A percentile compares a stretch with the other conserved stretches of the same genome.
phyloP scores from a whole-genome alignment of 768 basidiomycete genomes.

The Phylloporus sp. region DNA sequence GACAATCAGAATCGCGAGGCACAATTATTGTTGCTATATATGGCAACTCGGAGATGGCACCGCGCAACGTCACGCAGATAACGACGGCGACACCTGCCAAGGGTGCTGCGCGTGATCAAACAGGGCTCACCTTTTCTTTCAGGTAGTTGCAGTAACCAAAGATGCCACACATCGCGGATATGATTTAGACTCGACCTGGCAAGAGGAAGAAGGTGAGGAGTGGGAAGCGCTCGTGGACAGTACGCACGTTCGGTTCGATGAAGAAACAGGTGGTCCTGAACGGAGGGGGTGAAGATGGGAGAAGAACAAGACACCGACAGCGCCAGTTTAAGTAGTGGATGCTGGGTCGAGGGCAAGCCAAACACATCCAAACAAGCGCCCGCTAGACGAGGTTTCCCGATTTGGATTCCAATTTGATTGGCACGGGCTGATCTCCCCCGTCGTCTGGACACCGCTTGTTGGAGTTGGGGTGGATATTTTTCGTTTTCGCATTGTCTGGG shows the following conservation, averaged over 20 bases:
- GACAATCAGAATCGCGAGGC: constrained; percentile 10
- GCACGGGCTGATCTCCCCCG: constrained; percentile 8
- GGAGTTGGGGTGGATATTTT: constrained; percentile 8
- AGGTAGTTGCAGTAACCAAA: constrained; percentile 95
- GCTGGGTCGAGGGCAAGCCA: constrained; percentile 31
- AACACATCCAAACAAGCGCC: constrained; percentile 27
- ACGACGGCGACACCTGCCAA: background rate
- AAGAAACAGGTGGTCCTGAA: constrained; percentile 6
- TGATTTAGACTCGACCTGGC: background rate
- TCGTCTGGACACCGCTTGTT: constrained; percentile 16
- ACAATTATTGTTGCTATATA: constrained; percentile 15
- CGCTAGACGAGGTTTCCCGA: constrained; percentile 2
- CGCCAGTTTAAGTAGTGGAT: constrained; percentile 29
- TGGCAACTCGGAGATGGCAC: constrained; percentile 7
- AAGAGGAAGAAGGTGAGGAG: constrained; percentile 1
- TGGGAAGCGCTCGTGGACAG: background rate
- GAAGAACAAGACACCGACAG: constrained; percentile 4
- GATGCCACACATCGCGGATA: constrained; percentile 84
- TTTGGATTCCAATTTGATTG: constrained; percentile 3
- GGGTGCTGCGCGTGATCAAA: background rate
- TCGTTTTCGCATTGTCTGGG: constrained; percentile 5
- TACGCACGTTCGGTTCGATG: constrained; percentile 9
- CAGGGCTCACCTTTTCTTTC: constrained; percentile 76
- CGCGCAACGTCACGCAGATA: background rate
- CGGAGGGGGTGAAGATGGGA: constrained; percentile 22